Conservation (phyloP, 2,329 filamentous ascomycete species). For the Verticillium alfalfae region DNA sequence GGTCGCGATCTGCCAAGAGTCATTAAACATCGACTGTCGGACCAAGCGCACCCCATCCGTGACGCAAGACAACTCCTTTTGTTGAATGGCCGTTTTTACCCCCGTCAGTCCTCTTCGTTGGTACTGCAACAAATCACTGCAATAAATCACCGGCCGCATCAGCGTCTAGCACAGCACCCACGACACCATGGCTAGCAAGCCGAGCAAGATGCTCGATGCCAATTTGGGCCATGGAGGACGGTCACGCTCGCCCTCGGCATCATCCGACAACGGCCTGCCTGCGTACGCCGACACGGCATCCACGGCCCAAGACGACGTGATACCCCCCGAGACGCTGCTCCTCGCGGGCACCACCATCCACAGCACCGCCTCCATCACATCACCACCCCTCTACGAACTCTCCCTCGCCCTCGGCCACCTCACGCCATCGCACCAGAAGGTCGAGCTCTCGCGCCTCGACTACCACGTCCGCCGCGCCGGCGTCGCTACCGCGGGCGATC, state of each 20-base stretch:
- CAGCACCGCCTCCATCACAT: conserved; percentile 17
- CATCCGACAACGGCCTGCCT: neutral
- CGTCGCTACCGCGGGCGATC: conserved; percentile 2
- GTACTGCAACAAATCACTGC: no score
- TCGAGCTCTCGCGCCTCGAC: conserved; percentile 24
- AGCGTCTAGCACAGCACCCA: no score
- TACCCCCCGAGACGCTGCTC: conserved; percentile 25
- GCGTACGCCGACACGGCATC: conserved; percentile 3
- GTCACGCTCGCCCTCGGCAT: neutral
- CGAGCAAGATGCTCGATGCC: neutral
- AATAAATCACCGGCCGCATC: no score
- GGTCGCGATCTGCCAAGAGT: no score
- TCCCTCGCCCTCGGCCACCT: conserved; percentile 26
- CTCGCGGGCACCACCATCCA: conserved; percentile 26
- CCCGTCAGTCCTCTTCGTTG: no score
- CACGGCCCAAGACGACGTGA: conserved; percentile 6
- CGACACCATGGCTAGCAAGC: neutral
- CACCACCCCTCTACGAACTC: conserved; percentile 27
- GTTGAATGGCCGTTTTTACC: no score
- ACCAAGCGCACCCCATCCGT: no score
- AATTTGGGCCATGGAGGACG: neutral
- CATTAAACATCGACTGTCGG: no score
- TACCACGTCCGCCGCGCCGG: conserved; percentile 10
- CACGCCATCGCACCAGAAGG: conserved; percentile 21
- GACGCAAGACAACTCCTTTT: no score